Percentiles rank a stretch among this genome's conserved stretches.
Conservation (phyloP, 768 basidiomycete species). For the Suillus subalutaceus region DNA sequence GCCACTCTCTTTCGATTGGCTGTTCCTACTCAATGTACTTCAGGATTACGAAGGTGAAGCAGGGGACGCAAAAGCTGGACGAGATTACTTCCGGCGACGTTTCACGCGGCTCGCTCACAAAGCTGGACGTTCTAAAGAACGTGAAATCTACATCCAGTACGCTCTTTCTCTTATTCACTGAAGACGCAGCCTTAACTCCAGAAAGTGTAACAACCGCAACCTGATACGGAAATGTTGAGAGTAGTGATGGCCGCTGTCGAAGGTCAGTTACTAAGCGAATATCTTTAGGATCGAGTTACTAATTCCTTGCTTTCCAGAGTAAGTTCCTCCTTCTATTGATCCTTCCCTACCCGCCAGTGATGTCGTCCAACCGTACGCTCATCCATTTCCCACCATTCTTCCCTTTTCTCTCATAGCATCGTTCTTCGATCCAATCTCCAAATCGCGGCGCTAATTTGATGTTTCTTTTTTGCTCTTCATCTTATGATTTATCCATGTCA, state of each 20-base stretch:
- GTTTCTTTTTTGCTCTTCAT: conserved; percentile 21
- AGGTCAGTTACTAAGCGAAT: conserved; percentile 55
- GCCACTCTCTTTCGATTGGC: conserved; percentile 22
- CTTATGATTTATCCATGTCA: conserved; percentile 15
- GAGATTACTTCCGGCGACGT: conserved; percentile 88
- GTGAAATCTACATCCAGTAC: conserved; percentile 94
- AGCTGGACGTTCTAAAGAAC: conserved; percentile 79
- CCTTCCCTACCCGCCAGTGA: conserved; percentile 26
- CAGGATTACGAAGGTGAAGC: conserved; percentile 86
- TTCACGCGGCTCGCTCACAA: conserved; percentile 85
- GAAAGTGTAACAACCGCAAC: conserved; percentile 85
- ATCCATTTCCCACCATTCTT: conserved; percentile 22
- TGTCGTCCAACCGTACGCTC: conserved; percentile 31
- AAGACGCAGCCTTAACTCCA: conserved; percentile 11
- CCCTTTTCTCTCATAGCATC: conserved; percentile 32
- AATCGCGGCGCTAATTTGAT: conserved; percentile 36
- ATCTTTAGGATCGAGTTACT: conserved; percentile 16
- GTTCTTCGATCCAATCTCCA: conserved; percentile 41
- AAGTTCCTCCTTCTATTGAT: conserved; percentile 46
- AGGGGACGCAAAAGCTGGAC: conserved; percentile 71
- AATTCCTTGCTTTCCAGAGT: conserved; percentile 52
- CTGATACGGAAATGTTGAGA: conserved; percentile 84
- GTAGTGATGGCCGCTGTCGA: conserved; percentile 96
- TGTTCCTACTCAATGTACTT: conserved; percentile 8
- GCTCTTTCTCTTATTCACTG: conserved; percentile 35